phyloP scores from a whole-genome alignment of 192 early-diverging fungal species.

The Coemansia sp. region DNA sequence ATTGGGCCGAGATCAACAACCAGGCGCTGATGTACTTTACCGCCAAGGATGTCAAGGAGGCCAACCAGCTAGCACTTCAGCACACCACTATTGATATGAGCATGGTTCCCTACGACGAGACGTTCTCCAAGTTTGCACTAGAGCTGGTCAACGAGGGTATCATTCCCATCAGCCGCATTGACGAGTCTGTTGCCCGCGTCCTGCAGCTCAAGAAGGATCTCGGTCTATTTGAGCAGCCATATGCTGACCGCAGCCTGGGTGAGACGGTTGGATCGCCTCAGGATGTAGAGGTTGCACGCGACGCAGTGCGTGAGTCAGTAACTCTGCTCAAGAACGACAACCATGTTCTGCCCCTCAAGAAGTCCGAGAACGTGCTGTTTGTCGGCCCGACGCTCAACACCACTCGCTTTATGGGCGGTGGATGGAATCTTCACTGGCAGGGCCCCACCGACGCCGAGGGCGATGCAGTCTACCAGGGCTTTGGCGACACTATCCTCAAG shows the following conservation, averaged over 20 bases:
- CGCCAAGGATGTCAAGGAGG: conserved; percentile 27
- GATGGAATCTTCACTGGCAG: conserved; percentile 62
- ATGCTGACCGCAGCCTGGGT: conserved; percentile 17
- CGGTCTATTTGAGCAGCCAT: conserved; percentile 46
- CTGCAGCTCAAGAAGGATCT: conserved; percentile 57
- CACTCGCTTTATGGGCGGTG: conserved; percentile 52
- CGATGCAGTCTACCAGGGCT: conserved; percentile 37
- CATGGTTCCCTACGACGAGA: conserved; percentile 50
- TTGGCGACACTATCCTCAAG: conserved; percentile 24
- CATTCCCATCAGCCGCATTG: conserved; percentile 18
- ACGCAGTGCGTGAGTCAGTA: conserved; percentile 52
- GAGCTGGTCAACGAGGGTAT: conserved; percentile 18
- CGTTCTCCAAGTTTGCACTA: conserved; percentile 32
- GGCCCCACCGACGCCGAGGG: conserved; percentile 41
- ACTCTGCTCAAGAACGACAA: conserved; percentile 55
- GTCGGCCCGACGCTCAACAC: conserved; percentile 56
- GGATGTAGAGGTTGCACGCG: conserved; percentile 46
- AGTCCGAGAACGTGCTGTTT: conserved; percentile 46
- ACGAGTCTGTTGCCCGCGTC: conserved; percentile 37
- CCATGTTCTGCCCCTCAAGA: conserved; percentile 47
- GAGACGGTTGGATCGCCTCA: conserved; percentile 43
- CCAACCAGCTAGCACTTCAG: no score
- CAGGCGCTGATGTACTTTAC: no score
- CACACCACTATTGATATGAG: conserved; percentile 53
- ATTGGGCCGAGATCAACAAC: conserved; percentile 30